Evolutionary conservation across 2,329 filamentous ascomycete genomes (phyloP).

Genomic region (Aspergillus sp.): DNA sequence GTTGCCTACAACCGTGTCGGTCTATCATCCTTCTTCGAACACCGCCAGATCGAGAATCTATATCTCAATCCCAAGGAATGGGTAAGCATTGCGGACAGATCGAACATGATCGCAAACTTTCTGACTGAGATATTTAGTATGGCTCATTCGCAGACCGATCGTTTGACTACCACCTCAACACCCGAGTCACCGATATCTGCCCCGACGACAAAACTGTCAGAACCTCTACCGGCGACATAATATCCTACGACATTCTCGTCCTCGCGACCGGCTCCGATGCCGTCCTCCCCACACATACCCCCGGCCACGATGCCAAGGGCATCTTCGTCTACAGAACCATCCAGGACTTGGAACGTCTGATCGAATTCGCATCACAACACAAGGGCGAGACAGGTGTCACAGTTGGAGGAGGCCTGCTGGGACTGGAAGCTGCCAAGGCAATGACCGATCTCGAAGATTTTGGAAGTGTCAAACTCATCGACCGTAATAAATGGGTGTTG

Average conservation of each 20-base stretch:
- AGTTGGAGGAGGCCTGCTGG: constrained; percentile 76
- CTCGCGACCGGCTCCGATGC: constrained; percentile 84
- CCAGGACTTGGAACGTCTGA: constrained; percentile 69
- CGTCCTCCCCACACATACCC: constrained; percentile 63
- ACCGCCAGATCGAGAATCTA: constrained; percentile 76
- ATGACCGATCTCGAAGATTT: constrained; percentile 81
- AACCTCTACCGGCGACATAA: constrained; percentile 61
- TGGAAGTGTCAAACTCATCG: constrained; percentile 67
- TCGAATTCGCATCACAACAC: constrained; percentile 60
- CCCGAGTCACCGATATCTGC: constrained; percentile 62
- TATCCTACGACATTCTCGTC: constrained; percentile 73
- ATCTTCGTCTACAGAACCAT: constrained; percentile 89
- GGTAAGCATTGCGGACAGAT: constrained; percentile 43
- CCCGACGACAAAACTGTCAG: constrained; percentile 58
- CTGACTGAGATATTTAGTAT: constrained; percentile 47
- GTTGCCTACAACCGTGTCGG: constrained; percentile 88
- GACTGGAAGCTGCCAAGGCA: constrained; percentile 82
- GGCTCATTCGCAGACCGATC: constrained; percentile 58
- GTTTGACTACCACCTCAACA: constrained; percentile 69
- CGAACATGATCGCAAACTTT: neutral
- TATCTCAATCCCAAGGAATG: constrained; percentile 81
- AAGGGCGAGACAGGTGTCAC: constrained; percentile 66
- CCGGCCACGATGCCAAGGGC: constrained; percentile 70
- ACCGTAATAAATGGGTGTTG: constrained; percentile 75
- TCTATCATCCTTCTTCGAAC: constrained; percentile 80